phyloP scores from a whole-genome alignment of 257 asterid genomes.

The Gynochthodes officinalis region DNA sequence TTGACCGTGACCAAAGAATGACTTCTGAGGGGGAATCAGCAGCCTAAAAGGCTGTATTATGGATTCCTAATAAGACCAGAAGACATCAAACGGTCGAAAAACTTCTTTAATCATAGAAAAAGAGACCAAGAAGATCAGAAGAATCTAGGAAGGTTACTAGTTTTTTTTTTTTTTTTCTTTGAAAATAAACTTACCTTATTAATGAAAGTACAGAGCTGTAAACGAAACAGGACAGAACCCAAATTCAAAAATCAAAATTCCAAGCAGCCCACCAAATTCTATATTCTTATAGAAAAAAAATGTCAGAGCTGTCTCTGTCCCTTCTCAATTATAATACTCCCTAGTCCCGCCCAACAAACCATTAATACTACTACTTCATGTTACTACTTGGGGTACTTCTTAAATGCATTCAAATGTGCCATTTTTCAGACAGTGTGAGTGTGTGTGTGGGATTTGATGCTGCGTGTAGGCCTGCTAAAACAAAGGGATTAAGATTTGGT shows the following conservation, averaged over 20 bases:
- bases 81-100: constrained; percentile 39
- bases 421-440: not conserved
- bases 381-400: not conserved
- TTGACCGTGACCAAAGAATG: constrained; percentile 12
- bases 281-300: constrained; percentile 30
- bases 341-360: not conserved
- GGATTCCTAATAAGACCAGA: constrained; percentile 21
- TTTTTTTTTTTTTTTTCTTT: too few relatives aligned
- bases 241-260: constrained; percentile 46
- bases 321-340: not conserved
- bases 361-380: not conserved
- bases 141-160: constrained; percentile 19
- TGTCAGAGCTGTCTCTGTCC: constrained; percentile 38
- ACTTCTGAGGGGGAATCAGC: not conserved
- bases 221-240: constrained; percentile 29
- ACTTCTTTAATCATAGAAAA: constrained; percentile 6
- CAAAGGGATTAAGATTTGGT: not conserved
- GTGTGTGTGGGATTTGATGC: constrained; percentile 1
- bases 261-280: not conserved
- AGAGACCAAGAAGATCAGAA: constrained; percentile 9
- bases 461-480: not conserved
- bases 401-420: not conserved
- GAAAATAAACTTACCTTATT: constrained; percentile 25
- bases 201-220: constrained; percentile 15
- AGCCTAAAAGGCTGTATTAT: constrained; percentile 11